These are phyloP conservation scores for Picochlorum sp. DNA, from an alignment of 139 green algal genomes.

Conservation along the genomic window DNA sequence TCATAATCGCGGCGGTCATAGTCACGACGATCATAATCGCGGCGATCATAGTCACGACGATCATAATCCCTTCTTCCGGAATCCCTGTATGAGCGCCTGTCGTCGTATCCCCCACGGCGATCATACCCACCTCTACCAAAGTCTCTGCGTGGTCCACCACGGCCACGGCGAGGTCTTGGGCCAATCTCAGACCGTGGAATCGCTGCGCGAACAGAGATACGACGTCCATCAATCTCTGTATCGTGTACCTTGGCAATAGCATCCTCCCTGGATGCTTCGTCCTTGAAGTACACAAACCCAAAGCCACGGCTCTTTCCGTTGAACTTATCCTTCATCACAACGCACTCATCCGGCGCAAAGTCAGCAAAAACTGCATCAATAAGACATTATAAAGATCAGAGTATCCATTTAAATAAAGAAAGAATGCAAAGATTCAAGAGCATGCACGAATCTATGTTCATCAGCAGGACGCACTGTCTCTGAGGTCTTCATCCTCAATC, in stretches of 20 bases:
- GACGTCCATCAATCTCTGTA: conserved; percentile 61
- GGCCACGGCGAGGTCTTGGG: conserved; percentile 6
- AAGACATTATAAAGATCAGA: background rate
- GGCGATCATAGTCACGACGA: background rate
- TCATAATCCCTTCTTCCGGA: background rate
- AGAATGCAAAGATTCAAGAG: background rate
- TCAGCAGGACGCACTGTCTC: conserved; percentile 37
- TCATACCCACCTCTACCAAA: background rate
- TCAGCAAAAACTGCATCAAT: conserved; percentile 46
- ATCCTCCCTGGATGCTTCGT: conserved; percentile 47
- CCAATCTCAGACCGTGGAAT: conserved; percentile 60
- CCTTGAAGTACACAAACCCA: conserved; percentile 72
- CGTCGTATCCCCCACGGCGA: background rate
- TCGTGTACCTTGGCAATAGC: conserved; percentile 64
- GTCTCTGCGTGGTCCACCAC: conserved; percentile 4
- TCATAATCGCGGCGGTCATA: conserved; percentile 8
- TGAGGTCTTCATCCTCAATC: conserved; percentile 40
- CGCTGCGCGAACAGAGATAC: conserved; percentile 60
- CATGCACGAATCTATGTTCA: background rate
- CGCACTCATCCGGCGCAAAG: conserved; percentile 24
- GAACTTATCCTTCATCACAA: conserved; percentile 53
- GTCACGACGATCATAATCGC: too few relatives aligned
- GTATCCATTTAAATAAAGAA: background rate
- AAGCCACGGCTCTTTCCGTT: conserved; percentile 67
- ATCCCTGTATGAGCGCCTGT: background rate